These are phyloP conservation scores for Ophiosphaerella korrae DNA, from an alignment of 2,329 filamentous ascomycete species.

Conservation along the genomic window DNA sequence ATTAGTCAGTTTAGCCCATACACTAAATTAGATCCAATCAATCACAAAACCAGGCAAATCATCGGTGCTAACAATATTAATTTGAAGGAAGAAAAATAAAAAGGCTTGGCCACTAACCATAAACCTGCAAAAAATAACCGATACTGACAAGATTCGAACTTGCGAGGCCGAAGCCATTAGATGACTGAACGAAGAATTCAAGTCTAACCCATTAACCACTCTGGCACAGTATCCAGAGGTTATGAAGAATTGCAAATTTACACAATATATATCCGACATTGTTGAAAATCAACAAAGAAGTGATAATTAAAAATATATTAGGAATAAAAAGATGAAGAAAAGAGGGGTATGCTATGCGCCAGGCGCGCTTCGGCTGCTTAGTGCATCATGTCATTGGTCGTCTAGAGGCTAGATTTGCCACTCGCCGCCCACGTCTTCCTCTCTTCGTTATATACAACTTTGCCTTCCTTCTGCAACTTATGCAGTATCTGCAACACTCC, in stretches of 20 bases:
- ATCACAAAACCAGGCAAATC: too few species aligned
- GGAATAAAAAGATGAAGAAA: neutral
- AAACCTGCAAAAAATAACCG: too few species aligned
- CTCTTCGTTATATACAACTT: slow-evolving; percentile 53
- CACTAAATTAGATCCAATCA: too few species aligned
- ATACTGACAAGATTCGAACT: slow-evolving; percentile 44
- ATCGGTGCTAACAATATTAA: too few species aligned
- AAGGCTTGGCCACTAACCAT: too few species aligned
- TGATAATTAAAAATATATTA: neutral
- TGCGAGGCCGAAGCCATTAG: slow-evolving; percentile 51
- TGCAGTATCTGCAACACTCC: slow-evolving; percentile 78
- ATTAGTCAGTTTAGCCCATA: too few species aligned
- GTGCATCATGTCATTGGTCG: slow-evolving; percentile 14
- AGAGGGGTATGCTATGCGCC: neutral
- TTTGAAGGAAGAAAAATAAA: too few species aligned
- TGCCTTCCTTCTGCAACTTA: slow-evolving; percentile 79
- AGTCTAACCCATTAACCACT: slow-evolving; percentile 53
- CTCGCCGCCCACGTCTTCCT: slow-evolving; percentile 43
- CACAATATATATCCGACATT: neutral
- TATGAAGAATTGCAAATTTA: neutral
- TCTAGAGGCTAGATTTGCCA: slow-evolving; percentile 39
- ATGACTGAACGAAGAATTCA: slow-evolving; percentile 46
- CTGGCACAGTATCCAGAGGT: slow-evolving; percentile 41
- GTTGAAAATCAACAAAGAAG: neutral
- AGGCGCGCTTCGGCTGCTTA: neutral